phyloP scores from a whole-genome alignment of 2,329 filamentous ascomycete species.

The Fusarium floridanum region DNA sequence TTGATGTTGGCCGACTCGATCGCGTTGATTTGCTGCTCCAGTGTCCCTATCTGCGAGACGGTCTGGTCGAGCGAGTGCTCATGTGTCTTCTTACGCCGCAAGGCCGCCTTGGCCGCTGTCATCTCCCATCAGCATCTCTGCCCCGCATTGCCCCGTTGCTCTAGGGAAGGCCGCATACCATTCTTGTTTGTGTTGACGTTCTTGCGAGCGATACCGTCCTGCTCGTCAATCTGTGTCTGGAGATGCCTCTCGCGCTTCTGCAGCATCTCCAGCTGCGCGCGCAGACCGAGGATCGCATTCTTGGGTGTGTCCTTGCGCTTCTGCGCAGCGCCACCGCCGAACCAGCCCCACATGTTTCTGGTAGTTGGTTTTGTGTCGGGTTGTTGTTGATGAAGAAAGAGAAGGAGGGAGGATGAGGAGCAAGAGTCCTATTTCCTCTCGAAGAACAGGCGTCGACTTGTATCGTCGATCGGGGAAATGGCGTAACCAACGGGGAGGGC shows the following conservation, averaged over 20 bases:
- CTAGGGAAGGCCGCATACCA: slow-evolving; percentile 68
- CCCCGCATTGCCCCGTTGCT: slow-evolving; percentile 22
- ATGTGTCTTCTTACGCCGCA: slow-evolving; percentile 94
- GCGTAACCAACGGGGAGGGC: slow-evolving; percentile 40
- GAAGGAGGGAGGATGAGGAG: slow-evolving; percentile 17
- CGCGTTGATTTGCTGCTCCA: slow-evolving; percentile 95
- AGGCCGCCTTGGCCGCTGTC: slow-evolving; percentile 86
- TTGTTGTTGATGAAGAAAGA: slow-evolving; percentile 5
- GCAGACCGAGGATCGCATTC: slow-evolving; percentile 91
- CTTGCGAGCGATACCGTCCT: slow-evolving; percentile 89
- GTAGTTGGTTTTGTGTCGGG: slow-evolving; percentile 21
- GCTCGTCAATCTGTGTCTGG: slow-evolving; percentile 92
- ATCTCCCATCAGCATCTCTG: slow-evolving; percentile 40
- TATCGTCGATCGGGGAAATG: slow-evolving; percentile 38
- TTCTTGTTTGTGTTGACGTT: slow-evolving; percentile 89
- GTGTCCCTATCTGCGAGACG: slow-evolving; percentile 85
- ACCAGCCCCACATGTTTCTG: slow-evolving; percentile 83
- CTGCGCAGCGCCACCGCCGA: slow-evolving; percentile 84
- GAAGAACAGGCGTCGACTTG: slow-evolving; percentile 11
- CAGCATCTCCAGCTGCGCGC: slow-evolving; percentile 95
- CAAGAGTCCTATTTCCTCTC: slow-evolving; percentile 29
- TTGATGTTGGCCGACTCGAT: slow-evolving; percentile 99
- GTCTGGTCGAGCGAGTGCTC: slow-evolving; percentile 95
- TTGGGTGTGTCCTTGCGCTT: slow-evolving; percentile 95
- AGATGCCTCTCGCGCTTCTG: slow-evolving; percentile 95